These are phyloP conservation scores for Globisporangium canariense DNA, from an alignment of 352 stramenopile genomes.

Conservation along the genomic window DNA sequence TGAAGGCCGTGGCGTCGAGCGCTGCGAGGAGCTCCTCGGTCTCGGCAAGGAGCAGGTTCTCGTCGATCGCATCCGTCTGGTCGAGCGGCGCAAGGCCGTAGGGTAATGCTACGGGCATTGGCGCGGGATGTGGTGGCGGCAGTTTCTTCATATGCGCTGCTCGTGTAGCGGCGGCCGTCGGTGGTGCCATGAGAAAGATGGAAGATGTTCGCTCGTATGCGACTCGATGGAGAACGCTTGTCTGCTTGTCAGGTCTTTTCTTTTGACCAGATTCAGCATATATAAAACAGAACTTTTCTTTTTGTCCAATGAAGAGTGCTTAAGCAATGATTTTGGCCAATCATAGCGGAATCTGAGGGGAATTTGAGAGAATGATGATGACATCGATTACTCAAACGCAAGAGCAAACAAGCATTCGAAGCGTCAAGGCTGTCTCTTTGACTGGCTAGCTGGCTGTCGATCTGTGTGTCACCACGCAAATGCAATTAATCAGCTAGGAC, in stretches of 20 bases:
- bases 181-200: neutral
- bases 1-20: slow-evolving; percentile 18
- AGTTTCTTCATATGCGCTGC: neutral
- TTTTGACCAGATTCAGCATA: neutral
- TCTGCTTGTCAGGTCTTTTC: too few species aligned
- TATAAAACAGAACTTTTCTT: neutral
- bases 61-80: slow-evolving; percentile 8
- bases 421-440: too few species aligned
- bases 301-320: neutral
- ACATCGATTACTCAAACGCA: too few species aligned
- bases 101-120: neutral
- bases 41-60: slow-evolving; percentile 19
- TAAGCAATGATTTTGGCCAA: neutral
- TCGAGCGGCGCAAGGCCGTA: neutral
- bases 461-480: too few species aligned
- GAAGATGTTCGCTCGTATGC: neutral
- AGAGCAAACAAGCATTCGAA: too few species aligned
- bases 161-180: neutral
- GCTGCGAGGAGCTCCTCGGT: slow-evolving; percentile 19
- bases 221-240: too few species aligned
- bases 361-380: too few species aligned
- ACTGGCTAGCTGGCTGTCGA: too few species aligned
- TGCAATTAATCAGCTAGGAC: neutral
- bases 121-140: neutral
- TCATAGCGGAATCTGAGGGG: neutral